Evolutionary conservation across 2,329 filamentous ascomycete genomes (phyloP), one percentile per base, ranked within the genome.

Genomic region (Byssochlamys sp.): DNA sequence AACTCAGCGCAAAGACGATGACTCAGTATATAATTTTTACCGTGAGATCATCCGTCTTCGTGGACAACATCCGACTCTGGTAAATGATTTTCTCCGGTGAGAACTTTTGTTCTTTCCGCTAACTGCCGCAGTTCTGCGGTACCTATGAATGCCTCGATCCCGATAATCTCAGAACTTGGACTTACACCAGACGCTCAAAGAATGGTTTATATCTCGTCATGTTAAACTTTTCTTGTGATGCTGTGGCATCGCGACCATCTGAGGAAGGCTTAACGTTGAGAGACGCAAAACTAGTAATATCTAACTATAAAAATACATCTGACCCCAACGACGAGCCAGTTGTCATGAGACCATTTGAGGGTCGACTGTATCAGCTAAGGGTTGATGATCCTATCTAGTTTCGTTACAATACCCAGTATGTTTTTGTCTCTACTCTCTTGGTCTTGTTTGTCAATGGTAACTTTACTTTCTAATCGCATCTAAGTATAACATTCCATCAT

Each of bases 1-100:
- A 0, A 62, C 73, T 5, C 66, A 69, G 48, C 57, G 58, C 24
- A 35, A 57, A 26, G 59, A 63, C 53, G 56, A 58, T 1, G 56
- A 59, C 11, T 82, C 79, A 11, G 78, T 85, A 24, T 79, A 83
- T 63, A 70, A 74, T 53, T 85, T 82, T 67, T 89, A 84, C 75
- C 78, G 80, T 56, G 68, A 68, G 0, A 76, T 84, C 58, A 73
- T 87, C 26, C 63, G 70, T 51, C 65, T 82, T 58, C 77, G 86
- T 55, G 85, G 85, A 63, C 66, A 77, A 28, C 72, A 81, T 64
- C 58, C 60, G 29, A 59, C 58, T 31, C 19, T 62, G 49, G 61
- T 59, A 59, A 52, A 55, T 54, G 9, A 10, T 14, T 27, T 45
- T 45, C 24, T n/a, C 12, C 14, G 6, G 10, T 2, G 2, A 35